These are phyloP conservation scores for Macrophomina pseudophaseolina DNA, from an alignment of 2,329 filamentous ascomycete genomes.

Conservation along the genomic window DNA sequence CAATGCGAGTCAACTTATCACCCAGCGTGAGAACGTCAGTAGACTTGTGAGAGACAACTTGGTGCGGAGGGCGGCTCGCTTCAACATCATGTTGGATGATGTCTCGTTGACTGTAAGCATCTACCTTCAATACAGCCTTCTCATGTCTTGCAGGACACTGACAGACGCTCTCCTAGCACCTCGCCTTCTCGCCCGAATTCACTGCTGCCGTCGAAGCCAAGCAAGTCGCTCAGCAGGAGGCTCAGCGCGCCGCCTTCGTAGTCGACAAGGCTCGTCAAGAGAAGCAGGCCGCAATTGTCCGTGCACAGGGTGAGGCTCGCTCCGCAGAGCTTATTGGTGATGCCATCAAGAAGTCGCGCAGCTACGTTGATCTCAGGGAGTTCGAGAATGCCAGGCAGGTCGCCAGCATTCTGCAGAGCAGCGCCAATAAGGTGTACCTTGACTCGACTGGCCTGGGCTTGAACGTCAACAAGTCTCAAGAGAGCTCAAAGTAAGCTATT, in stretches of 20 bases:
- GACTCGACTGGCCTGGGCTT: slow-evolving; percentile 89
- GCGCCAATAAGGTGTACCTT: slow-evolving; percentile 91
- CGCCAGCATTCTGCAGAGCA: slow-evolving; percentile 84
- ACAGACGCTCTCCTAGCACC: slow-evolving; percentile 55
- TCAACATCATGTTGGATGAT: slow-evolving; percentile 97
- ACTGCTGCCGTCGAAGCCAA: slow-evolving; percentile 72
- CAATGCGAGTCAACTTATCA: slow-evolving; percentile 97
- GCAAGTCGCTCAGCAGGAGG: slow-evolving; percentile 82
- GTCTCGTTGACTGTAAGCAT: slow-evolving; percentile 86
- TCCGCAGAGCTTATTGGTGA: slow-evolving; percentile 98
- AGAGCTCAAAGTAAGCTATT: slow-evolving; percentile 33
- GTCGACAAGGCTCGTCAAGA: slow-evolving; percentile 99
- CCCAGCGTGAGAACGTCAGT: slow-evolving; percentile 96
- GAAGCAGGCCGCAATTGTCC: slow-evolving; percentile 98
- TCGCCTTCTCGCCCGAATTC: slow-evolving; percentile 73
- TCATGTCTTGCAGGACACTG: slow-evolving; percentile 4
- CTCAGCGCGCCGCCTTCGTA: slow-evolving; percentile 93
- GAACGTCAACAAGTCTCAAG: slow-evolving; percentile 67
- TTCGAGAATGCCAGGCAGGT: slow-evolving; percentile 95
- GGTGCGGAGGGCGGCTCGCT: slow-evolving; percentile 85
- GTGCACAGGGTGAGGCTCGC: slow-evolving; percentile 97
- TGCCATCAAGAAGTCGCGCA: slow-evolving; percentile 98
- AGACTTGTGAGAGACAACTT: slow-evolving; percentile 91
- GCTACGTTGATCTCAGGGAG: slow-evolving; percentile 95
- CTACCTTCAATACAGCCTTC: slow-evolving; percentile 32